These are phyloP conservation scores for Amniculicola lignicola DNA, from an alignment of 495 filamentous ascomycete genomes.

Conservation along the genomic window DNA sequence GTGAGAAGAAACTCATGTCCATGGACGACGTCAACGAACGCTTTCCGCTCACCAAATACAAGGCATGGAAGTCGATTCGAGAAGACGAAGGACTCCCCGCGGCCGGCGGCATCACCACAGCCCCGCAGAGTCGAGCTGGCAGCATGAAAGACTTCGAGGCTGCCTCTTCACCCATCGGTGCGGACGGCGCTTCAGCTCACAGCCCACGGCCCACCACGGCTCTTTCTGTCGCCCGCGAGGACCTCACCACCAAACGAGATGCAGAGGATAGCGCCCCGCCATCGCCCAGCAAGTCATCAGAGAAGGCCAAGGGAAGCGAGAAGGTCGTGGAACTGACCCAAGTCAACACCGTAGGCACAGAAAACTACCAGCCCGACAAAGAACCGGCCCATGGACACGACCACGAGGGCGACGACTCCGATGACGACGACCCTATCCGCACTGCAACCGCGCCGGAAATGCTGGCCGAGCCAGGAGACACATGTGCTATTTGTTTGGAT, in stretches of 20 bases:
- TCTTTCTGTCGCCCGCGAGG: conserved; percentile 33
- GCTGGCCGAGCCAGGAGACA: conserved; percentile 82
- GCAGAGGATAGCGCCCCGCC: conserved; percentile 12
- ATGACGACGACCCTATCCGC: conserved; percentile 81
- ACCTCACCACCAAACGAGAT: conserved; percentile 20
- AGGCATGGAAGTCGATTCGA: conserved; percentile 82
- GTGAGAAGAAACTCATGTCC: conserved; percentile 97
- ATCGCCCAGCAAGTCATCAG: conserved; percentile 5
- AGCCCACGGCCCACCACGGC: conserved; percentile 27
- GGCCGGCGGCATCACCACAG: conserved; percentile 72
- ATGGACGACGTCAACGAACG: conserved; percentile 98
- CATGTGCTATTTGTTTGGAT: conserved; percentile 96
- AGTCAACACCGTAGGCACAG: conserved; percentile 23
- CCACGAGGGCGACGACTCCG: conserved; percentile 58
- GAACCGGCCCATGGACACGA: conserved; percentile 10
- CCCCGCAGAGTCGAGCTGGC: conserved; percentile 64
- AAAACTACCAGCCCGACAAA: conserved; percentile 19
- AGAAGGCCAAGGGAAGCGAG: conserved; percentile 6
- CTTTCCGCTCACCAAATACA: conserved; percentile 94
- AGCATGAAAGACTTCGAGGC: conserved; percentile 64
- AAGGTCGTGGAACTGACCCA: conserved; percentile 13
- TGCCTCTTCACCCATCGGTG: conserved; percentile 45
- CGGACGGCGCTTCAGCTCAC: conserved; percentile 32
- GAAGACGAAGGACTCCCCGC: conserved; percentile 80
- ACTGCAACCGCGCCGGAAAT: conserved; percentile 78